phyloP scores from a whole-genome alignment of 352 stramenopile species.

The Thraustotheca clavata region DNA sequence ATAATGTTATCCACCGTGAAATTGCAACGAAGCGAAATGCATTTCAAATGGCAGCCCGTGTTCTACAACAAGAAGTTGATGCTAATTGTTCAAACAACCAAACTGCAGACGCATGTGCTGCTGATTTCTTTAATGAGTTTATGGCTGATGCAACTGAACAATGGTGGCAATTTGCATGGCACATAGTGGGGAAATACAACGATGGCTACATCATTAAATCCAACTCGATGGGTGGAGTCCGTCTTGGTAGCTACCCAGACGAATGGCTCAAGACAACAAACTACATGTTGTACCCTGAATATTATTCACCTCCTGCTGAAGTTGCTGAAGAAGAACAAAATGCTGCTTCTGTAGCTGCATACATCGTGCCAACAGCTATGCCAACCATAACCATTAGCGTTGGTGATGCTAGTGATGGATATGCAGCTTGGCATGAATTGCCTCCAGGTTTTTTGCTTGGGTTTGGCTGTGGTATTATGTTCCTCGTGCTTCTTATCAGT shows the following conservation, averaged over 20 bases:
- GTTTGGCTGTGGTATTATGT: not conserved
- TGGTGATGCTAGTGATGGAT: not conserved
- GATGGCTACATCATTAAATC: constrained; percentile 14
- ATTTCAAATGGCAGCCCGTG: not conserved
- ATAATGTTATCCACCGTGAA: constrained; percentile 18
- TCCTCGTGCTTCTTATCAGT: not conserved
- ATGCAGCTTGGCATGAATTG: not conserved
- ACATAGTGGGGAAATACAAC: constrained; percentile 6
- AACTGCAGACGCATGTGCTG: not conserved
- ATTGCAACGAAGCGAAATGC: not conserved
- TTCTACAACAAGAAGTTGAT: not conserved
- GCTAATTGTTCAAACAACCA: not conserved
- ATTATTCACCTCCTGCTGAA: not conserved
- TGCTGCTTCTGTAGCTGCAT: not conserved
- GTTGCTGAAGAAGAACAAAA: not conserved
- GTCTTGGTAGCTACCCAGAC: not conserved
- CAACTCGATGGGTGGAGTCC: not conserved
- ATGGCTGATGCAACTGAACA: not conserved
- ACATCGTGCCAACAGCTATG: not conserved
- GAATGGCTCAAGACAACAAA: not conserved
- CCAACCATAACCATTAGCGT: not conserved
- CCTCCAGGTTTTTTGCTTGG: not conserved
- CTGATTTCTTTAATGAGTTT: constrained; percentile 1
- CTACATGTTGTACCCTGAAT: not conserved
- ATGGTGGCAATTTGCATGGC: constrained; percentile 19